Percentiles rank a stretch among this genome's conserved stretches.
phyloP scores from a whole-genome alignment of 1,139 yeast species.

The Candida glucosophila region DNA sequence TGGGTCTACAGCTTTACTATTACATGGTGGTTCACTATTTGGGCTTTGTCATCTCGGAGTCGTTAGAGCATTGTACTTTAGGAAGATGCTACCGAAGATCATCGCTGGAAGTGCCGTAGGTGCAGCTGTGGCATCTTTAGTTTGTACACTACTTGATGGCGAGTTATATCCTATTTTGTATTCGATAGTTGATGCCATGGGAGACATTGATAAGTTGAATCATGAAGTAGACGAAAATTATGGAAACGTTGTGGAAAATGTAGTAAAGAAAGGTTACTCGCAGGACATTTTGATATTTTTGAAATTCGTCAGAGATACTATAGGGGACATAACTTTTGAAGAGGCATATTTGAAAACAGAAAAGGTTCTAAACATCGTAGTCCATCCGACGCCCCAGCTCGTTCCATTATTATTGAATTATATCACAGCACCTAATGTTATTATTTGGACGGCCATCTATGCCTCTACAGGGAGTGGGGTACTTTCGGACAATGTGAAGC shows the following conservation, averaged over 20 bases:
- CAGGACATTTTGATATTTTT: conserved; percentile 76
- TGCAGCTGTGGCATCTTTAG: conserved; percentile 82
- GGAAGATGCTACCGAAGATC: conserved; percentile 71
- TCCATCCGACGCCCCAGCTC: conserved; percentile 70
- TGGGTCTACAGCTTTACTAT: conserved; percentile 81
- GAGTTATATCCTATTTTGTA: conserved; percentile 45
- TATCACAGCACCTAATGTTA: conserved; percentile 89
- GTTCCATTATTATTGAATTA: conserved; percentile 78
- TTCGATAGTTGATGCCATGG: conserved; percentile 43
- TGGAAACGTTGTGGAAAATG: conserved; percentile 61
- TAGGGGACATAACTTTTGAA: conserved; percentile 84
- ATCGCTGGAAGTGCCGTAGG: conserved; percentile 95
- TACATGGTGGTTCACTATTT: conserved; percentile 92
- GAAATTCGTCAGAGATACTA: conserved; percentile 66
- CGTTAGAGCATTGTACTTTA: conserved; percentile 66
- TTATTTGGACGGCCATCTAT: conserved; percentile 79
- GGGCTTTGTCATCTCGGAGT: conserved; percentile 93
- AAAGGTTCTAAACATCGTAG: conserved; percentile 76
- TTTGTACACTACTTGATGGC: conserved; percentile 57
- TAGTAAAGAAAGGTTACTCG: conserved; percentile 67
- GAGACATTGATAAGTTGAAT: conserved; percentile 34
- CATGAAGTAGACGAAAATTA: conserved; percentile 57
- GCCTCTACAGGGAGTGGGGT: conserved; percentile 69
- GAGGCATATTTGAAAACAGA: conserved; percentile 87
- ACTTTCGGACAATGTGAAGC: conserved; percentile 48